Percentiles rank a stretch among this genome's conserved stretches.
Conservation (phyloP, 768 basidiomycete genomes). For the Boletus sp. region DNA sequence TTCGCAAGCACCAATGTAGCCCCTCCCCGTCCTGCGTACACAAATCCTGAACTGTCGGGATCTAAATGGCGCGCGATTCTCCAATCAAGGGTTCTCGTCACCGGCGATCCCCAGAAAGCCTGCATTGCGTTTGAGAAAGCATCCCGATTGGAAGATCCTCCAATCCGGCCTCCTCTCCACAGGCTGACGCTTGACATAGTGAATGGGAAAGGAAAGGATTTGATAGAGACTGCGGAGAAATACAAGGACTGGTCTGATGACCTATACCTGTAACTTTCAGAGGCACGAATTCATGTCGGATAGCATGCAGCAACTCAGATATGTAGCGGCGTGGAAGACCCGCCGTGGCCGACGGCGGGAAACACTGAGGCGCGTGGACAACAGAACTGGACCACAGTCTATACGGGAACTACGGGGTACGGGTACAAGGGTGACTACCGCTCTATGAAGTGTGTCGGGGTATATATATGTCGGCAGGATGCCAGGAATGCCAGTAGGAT, state of each 20-base stretch:
- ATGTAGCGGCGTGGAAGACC: no score
- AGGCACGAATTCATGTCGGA: no score
- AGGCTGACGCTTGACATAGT: background rate
- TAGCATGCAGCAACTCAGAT: no score
- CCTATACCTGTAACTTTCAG: conserved; percentile 10
- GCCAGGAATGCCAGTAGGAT: no score
- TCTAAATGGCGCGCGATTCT: conserved; percentile 2
- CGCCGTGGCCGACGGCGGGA: no score
- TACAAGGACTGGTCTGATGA: no score
- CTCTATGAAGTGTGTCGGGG: no score
- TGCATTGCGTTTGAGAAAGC: conserved; percentile 19
- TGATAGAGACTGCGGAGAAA: conserved; percentile 14
- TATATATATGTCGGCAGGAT: no score
- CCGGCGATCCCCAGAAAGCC: conserved; percentile 21
- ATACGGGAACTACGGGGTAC: no score
- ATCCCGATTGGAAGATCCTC: conserved; percentile 19
- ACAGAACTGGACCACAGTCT: no score
- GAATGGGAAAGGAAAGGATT: conserved; percentile 10
- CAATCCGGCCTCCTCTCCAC: conserved; percentile 22
- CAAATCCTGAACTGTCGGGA: conserved; percentile 5
- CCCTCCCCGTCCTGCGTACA: conserved; percentile 18
- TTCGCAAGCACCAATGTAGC: background rate
- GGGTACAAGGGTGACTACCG: no score
- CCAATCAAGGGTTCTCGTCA: background rate
- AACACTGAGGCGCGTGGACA: no score